Conservation (phyloP, 768 basidiomycete species). For the Podaxis mareebaensis region DNA sequence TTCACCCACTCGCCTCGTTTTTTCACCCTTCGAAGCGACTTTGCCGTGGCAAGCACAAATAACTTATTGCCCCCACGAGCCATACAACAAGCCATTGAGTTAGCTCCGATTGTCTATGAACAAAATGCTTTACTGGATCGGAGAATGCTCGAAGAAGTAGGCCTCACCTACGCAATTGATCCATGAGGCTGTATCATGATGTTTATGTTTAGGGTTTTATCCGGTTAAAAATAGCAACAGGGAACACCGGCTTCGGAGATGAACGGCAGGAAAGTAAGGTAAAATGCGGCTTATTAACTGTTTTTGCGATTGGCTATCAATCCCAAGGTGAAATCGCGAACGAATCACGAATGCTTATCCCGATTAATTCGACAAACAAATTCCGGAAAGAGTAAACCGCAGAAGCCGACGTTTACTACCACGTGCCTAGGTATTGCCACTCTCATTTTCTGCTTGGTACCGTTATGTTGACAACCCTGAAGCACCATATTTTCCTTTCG, state of each 20-base stretch:
- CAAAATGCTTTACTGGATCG: not conserved
- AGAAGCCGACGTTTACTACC: constrained; percentile 1
- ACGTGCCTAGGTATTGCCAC: no score
- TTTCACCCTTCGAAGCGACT: not conserved
- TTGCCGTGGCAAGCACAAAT: not conserved
- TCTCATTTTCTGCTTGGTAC: not conserved
- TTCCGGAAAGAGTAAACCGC: not conserved
- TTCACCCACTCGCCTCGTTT: not conserved
- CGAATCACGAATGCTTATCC: not conserved
- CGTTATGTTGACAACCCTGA: not conserved
- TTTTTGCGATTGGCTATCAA: not conserved
- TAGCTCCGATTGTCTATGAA: not conserved
- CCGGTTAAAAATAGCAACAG: not conserved
- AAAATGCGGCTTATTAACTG: not conserved
- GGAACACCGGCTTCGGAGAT: not conserved
- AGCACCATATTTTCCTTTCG: not conserved
- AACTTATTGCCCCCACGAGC: not conserved
- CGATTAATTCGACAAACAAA: not conserved
- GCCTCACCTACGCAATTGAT: not conserved
- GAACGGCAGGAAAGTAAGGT: not conserved
- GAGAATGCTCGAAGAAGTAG: not conserved
- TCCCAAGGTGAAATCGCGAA: not conserved
- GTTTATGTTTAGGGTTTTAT: not conserved
- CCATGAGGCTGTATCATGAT: not conserved
- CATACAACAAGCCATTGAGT: not conserved